Conservation (phyloP, 768 basidiomycete species). For the Calvatia gigantea region DNA sequence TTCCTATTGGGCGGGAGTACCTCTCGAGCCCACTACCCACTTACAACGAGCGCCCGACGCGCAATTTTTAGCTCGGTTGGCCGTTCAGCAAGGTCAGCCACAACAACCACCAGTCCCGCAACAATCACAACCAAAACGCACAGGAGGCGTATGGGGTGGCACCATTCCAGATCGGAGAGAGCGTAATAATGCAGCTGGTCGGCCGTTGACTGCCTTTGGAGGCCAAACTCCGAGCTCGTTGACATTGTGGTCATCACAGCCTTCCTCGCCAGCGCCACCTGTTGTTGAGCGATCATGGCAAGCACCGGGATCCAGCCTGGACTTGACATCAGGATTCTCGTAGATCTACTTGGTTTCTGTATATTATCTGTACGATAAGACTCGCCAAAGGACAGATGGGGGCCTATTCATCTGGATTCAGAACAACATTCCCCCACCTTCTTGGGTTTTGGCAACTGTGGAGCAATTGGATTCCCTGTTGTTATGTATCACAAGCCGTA, state of each 20-base stretch:
- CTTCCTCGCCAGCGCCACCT: conserved; percentile 37
- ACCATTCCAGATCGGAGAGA: conserved; percentile 11
- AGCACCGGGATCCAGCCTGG: conserved; percentile 32
- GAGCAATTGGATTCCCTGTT: conserved; percentile 40
- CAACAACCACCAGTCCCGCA: conserved; percentile 20
- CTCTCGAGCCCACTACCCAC: conserved; percentile 15
- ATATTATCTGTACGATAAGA: conserved; percentile 11
- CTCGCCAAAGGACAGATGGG: too few relatives aligned
- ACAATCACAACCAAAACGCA: conserved; percentile 37
- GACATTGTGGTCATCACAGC: conserved; percentile 41
- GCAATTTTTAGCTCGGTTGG: conserved; percentile 9
- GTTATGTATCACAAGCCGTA: conserved; percentile 47
- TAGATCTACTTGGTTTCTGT: conserved; percentile 10
- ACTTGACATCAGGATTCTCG: conserved; percentile 29
- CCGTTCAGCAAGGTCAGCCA: conserved; percentile 24
- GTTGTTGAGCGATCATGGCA: conserved; percentile 45
- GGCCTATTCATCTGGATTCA: too few relatives aligned
- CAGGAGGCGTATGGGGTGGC: conserved; percentile 12
- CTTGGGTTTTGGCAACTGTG: conserved; percentile 56
- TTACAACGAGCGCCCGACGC: conserved; percentile 19
- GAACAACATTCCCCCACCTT: too few relatives aligned
- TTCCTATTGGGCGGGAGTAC: conserved; percentile 11
- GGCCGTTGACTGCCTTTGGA: conserved; percentile 46
- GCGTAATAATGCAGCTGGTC: conserved; percentile 20
- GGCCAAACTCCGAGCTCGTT: conserved; percentile 47